These are phyloP conservation scores for Saturnispora bothae DNA, from an alignment of 805 yeast genomes.

Conservation along the genomic window DNA sequence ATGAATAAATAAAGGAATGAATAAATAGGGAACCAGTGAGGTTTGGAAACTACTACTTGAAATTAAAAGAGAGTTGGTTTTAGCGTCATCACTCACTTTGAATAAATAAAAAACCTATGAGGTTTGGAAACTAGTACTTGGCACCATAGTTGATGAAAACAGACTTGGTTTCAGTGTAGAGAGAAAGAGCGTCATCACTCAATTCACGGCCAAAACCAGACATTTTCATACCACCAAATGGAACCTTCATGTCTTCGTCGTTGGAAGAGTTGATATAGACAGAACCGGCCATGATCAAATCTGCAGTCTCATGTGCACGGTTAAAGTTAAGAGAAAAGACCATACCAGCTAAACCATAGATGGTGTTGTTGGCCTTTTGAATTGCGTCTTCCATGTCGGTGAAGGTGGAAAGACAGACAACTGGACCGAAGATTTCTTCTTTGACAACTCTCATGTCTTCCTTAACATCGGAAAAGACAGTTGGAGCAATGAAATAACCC, in stretches of 20 bases:
- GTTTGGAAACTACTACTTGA: too few species aligned
- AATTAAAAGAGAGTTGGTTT: too few species aligned
- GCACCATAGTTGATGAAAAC: slow-evolving; percentile 44
- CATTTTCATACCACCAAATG: slow-evolving; percentile 74
- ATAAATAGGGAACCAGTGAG: too few species aligned
- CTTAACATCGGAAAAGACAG: slow-evolving; percentile 62
- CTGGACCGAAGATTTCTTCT: slow-evolving; percentile 89
- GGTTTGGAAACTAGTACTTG: slow-evolving; percentile 13
- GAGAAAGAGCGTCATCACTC: slow-evolving; percentile 60
- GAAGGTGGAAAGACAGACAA: slow-evolving; percentile 59
- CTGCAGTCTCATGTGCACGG: slow-evolving; percentile 42
- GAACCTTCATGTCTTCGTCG: slow-evolving; percentile 53
- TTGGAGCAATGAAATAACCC: slow-evolving; percentile 68
- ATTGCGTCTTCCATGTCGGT: slow-evolving; percentile 58
- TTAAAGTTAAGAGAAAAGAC: slow-evolving; percentile 61
- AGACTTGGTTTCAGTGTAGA: slow-evolving; percentile 68
- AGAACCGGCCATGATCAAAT: slow-evolving; percentile 52
- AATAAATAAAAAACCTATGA: neutral
- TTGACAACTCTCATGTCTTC: slow-evolving; percentile 54
- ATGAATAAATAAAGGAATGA: too few species aligned
- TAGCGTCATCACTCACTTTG: too few species aligned
- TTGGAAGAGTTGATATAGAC: slow-evolving; percentile 64
- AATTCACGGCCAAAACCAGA: slow-evolving; percentile 77
- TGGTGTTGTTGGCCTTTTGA: slow-evolving; percentile 56
- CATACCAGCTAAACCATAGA: slow-evolving; percentile 77